These are phyloP conservation scores for Laguncularia racemosa DNA, from an alignment of 345 rosid species.

Conservation along the genomic window DNA sequence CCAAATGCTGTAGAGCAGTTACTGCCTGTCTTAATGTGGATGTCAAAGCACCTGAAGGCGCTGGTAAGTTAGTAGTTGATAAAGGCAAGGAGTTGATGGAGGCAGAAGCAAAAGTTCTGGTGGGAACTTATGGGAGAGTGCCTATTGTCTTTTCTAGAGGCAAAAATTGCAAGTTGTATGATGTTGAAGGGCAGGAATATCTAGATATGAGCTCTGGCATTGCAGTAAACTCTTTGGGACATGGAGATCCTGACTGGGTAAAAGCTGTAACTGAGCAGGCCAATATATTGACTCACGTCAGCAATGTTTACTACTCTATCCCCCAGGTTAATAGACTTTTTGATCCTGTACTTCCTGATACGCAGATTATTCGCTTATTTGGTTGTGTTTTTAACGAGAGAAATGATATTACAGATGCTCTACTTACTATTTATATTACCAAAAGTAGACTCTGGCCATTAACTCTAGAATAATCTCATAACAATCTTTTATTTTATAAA, in stretches of 20 bases:
- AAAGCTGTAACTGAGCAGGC: conserved; percentile 68
- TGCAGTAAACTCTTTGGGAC: conserved; percentile 80
- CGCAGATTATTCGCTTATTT: neutral
- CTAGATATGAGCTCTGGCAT: conserved; percentile 73
- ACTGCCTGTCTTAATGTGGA: conserved; percentile 25
- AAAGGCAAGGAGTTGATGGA: conserved; percentile 54
- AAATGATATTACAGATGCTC: no score
- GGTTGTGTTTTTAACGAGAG: no score
- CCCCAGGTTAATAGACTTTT: conserved; percentile 55
- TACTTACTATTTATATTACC: no score
- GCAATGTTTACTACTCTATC: conserved; percentile 62
- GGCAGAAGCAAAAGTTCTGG: conserved; percentile 45
- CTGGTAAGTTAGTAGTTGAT: conserved; percentile 9
- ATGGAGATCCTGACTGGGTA: conserved; percentile 81
- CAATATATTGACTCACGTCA: conserved; percentile 55
- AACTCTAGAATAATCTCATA: no score
- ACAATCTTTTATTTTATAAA: no score
- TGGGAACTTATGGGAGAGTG: conserved; percentile 72
- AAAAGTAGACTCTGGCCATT: neutral
- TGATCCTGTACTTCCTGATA: neutral
- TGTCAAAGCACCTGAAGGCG: conserved; percentile 6
- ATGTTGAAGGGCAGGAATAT: conserved; percentile 69
- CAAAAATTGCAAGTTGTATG: conserved; percentile 72
- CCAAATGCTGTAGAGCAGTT: neutral
- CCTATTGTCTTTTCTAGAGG: conserved; percentile 68